phyloP scores from a whole-genome alignment of 257 asterid genomes.

The Penstemon eatonii region DNA sequence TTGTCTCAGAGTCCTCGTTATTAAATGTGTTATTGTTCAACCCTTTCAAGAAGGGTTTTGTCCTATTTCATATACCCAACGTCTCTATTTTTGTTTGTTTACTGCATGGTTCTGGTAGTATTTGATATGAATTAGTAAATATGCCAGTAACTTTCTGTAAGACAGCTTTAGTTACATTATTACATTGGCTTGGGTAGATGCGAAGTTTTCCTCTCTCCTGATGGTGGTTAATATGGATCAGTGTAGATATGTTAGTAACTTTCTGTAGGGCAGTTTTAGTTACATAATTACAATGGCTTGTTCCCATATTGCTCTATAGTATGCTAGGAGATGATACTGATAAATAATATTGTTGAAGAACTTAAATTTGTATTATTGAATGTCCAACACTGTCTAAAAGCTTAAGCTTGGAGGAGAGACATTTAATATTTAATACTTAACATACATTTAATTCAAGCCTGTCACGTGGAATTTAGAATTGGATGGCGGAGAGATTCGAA shows the following conservation, averaged over 20 bases:
- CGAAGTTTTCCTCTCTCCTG: not conserved
- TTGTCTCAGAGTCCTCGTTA: not conserved
- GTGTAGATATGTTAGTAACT: conserved; percentile 1
- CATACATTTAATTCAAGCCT: no score
- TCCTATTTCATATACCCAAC: not conserved
- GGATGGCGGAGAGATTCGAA: no score
- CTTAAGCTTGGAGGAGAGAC: no score
- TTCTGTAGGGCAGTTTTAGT: conserved; percentile 1
- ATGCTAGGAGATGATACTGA: conserved; percentile 4
- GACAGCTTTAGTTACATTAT: conserved; percentile 20
- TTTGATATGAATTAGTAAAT: conserved; percentile 6
- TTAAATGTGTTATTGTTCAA: not conserved
- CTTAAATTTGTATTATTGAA: not conserved
- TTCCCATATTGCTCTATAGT: not conserved
- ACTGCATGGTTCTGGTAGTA: not conserved
- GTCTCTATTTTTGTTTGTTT: not conserved
- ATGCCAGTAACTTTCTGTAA: not conserved
- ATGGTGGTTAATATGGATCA: conserved; percentile 12
- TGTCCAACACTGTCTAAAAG: no score
- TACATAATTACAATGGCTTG: not conserved
- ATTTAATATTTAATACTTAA: no score
- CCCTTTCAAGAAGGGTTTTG: not conserved
- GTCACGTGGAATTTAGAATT: no score
- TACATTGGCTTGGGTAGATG: not conserved
- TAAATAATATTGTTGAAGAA: conserved; percentile 14